Conservation (phyloP, 371 early-diverging fungal species). For the Circinella umbellata region DNA sequence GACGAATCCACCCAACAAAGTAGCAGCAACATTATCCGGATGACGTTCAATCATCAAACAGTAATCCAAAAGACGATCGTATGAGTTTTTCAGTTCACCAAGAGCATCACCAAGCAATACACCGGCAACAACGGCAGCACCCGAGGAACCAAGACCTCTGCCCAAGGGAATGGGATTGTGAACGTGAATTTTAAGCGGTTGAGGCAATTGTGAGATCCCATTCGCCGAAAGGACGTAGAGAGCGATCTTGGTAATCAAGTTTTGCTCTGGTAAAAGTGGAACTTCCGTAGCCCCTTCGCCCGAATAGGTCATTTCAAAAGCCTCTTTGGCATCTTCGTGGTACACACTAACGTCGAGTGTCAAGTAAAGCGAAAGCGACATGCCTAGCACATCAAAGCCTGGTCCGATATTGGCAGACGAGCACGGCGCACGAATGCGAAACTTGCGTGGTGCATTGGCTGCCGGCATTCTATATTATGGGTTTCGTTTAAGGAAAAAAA, state of each 20-base stretch:
- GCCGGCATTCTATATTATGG: constrained; percentile 17
- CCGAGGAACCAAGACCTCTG: constrained; percentile 95
- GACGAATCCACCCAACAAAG: constrained; percentile 93
- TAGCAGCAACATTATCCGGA: constrained; percentile 96
- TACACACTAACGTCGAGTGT: constrained; percentile 63
- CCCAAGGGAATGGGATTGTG: constrained; percentile 94
- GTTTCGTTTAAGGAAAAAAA: not conserved
- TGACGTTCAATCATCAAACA: constrained; percentile 92
- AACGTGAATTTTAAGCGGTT: constrained; percentile 68
- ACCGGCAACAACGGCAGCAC: constrained; percentile 96
- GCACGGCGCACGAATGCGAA: constrained; percentile 86
- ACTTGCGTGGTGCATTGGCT: constrained; percentile 49
- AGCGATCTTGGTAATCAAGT: constrained; percentile 91
- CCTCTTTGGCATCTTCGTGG: constrained; percentile 19
- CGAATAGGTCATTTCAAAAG: constrained; percentile 72
- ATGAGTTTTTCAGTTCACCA: constrained; percentile 67
- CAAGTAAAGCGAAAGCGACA: constrained; percentile 86
- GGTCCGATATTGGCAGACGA: constrained; percentile 97
- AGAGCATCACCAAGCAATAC: constrained; percentile 83
- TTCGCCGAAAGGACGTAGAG: constrained; percentile 81
- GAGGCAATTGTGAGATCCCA: constrained; percentile 61
- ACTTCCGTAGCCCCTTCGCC: constrained; percentile 84
- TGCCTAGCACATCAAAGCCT: constrained; percentile 95
- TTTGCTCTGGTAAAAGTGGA: constrained; percentile 75
- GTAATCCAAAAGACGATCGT: constrained; percentile 84